Conservation (phyloP, 176 grass and related monocot genomes). For the Stipa capillata region DNA sequence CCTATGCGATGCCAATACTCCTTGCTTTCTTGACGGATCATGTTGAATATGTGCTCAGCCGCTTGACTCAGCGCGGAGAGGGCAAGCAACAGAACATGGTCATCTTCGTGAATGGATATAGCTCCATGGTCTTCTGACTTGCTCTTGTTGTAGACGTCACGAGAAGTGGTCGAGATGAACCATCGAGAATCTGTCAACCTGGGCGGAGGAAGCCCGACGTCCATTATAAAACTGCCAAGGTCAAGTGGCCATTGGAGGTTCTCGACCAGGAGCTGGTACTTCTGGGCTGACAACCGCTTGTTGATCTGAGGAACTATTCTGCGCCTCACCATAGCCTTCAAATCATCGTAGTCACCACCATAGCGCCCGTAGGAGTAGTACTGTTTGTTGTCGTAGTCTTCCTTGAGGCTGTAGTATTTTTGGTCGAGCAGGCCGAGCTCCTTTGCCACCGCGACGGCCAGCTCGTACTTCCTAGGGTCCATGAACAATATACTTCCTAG, state of each 20-base stretch:
- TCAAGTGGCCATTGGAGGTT: not conserved
- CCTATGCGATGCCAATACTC: not conserved
- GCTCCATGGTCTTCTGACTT: fast-evolving
- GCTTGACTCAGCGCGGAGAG: not conserved
- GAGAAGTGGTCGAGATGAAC: not conserved
- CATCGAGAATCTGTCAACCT: fast-evolving
- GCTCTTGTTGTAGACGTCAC: not conserved
- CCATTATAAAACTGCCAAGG: fast-evolving
- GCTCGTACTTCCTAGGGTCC: fast-evolving
- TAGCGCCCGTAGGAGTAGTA: not conserved
- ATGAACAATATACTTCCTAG: too few species aligned
- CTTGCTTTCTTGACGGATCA: not conserved
- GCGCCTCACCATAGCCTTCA: too few species aligned
- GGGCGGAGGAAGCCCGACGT: not conserved
- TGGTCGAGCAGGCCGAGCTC: not conserved
- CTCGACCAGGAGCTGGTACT: not conserved
- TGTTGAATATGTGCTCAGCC: not conserved
- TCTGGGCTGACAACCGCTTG: fast-evolving
- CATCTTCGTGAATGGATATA: not conserved
- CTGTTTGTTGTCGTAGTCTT: not conserved
- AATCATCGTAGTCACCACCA: too few species aligned
- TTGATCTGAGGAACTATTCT: not conserved
- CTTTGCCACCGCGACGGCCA: not conserved
- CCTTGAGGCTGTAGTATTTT: not conserved
- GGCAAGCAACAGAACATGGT: not conserved